A percentile compares a stretch with the other conserved stretches of the same genome.
phyloP scores from a whole-genome alignment of 2,329 filamentous ascomycete species.

The Colletotrichum cuscutae region DNA sequence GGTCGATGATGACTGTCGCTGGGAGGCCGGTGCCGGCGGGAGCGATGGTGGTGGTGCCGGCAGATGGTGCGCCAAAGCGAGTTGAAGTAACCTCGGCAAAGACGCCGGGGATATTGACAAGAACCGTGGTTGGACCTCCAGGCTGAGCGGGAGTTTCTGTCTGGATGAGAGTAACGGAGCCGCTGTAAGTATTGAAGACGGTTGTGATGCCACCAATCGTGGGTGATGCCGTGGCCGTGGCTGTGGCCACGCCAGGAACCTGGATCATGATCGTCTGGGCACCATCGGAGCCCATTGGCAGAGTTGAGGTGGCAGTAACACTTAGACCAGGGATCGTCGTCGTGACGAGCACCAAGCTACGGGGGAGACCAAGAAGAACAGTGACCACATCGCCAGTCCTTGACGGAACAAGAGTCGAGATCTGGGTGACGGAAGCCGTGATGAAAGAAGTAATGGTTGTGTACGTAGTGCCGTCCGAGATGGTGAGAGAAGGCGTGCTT shows the following conservation, averaged over 20 bases:
- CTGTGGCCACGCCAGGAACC: not conserved
- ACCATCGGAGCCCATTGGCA: slow-evolving; percentile 20
- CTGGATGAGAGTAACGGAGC: slow-evolving; percentile 6
- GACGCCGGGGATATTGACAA: slow-evolving; percentile 16
- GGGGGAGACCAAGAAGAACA: slow-evolving; percentile 8
- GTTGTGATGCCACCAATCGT: slow-evolving; percentile 4
- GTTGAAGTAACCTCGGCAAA: slow-evolving; percentile 5
- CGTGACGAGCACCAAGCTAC: not conserved
- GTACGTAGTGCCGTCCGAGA: not conserved
- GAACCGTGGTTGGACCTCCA: slow-evolving; percentile 13
- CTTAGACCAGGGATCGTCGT: not conserved
- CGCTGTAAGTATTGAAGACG: slow-evolving; percentile 11
- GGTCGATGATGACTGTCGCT: slow-evolving; percentile 19
- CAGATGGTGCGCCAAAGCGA: slow-evolving; percentile 20
- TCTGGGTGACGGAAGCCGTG: not conserved
- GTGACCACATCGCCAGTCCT: not conserved
- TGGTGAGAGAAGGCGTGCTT: not conserved
- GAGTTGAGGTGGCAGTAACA: not conserved
- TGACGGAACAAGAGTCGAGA: slow-evolving; percentile 2
- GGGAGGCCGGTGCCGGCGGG: not conserved
- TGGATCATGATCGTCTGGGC: slow-evolving; percentile 14
- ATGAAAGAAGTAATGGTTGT: slow-evolving; percentile 3
- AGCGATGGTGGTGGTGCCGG: slow-evolving; percentile 12
- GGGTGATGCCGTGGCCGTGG: not conserved
- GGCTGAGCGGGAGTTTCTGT: not conserved